Conservation (phyloP, 1,284 basidiomycete genomes). For the Ceraceosorus bombacis region DNA sequence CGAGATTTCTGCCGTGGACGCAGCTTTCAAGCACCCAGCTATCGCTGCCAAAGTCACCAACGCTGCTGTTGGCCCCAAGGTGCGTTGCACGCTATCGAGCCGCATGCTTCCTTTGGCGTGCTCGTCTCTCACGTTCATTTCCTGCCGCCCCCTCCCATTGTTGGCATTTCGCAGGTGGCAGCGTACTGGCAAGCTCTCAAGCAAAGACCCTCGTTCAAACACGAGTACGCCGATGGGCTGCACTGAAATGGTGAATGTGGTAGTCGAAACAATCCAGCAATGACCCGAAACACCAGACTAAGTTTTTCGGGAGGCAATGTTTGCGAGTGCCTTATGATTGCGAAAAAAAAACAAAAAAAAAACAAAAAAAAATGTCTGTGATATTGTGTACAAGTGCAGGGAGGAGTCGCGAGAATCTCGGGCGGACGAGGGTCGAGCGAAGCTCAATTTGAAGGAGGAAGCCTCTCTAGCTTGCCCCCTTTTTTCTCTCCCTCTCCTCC, state of each 20-base stretch:
- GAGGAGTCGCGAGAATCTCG: no score
- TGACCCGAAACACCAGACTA: background rate
- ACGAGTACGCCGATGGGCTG: constrained; percentile 24
- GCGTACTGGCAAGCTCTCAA: constrained; percentile 18
- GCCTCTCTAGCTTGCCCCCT: no score
- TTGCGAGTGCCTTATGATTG: no score
- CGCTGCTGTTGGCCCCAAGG: constrained; percentile 6
- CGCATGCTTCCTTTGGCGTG: background rate
- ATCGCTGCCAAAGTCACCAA: background rate
- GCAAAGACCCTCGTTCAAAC: constrained; percentile 19
- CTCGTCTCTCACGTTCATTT: constrained; percentile 2
- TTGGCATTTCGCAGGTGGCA: background rate
- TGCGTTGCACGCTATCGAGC: constrained; percentile 6
- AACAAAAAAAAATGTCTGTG: no score
- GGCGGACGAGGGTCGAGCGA: no score
- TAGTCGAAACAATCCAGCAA: constrained; percentile 1
- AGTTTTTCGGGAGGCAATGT: no score
- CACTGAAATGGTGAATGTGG: constrained; percentile 14
- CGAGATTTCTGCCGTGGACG: constrained; percentile 44
- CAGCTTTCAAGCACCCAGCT: constrained; percentile 1
- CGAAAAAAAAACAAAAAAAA: no score
- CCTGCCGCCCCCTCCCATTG: constrained; percentile 6
- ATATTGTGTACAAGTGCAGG: no score
- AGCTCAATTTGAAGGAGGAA: no score
- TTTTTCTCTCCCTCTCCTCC: no score